Percentiles rank a stretch among this genome's conserved stretches.
Evolutionary conservation across 2,329 filamentous ascomycete genomes (phyloP).

Genomic region (Phialemonium atrogriseum): DNA sequence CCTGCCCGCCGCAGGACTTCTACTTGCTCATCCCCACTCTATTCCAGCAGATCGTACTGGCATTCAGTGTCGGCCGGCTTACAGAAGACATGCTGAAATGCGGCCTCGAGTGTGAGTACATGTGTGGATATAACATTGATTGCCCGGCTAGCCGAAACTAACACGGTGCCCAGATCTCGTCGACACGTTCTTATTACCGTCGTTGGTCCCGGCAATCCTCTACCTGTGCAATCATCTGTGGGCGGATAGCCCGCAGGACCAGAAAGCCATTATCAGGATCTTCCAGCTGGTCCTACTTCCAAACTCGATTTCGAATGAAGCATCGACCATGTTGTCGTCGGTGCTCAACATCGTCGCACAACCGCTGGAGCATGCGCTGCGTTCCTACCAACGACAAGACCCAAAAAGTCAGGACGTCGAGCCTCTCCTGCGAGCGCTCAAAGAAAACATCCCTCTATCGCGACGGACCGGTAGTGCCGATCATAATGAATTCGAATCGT

Average conservation of each 20-base stretch:
- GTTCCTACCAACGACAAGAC: slow-evolving; percentile 57
- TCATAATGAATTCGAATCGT: slow-evolving; percentile 59
- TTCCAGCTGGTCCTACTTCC: slow-evolving; percentile 65
- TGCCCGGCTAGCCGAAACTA: slow-evolving; percentile 7
- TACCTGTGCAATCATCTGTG: slow-evolving; percentile 66
- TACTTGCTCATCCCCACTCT: slow-evolving; percentile 70
- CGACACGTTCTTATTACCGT: slow-evolving; percentile 73
- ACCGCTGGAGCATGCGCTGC: slow-evolving; percentile 58
- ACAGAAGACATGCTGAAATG: slow-evolving; percentile 63
- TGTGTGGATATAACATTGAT: slow-evolving; percentile 9
- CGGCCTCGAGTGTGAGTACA: slow-evolving; percentile 69
- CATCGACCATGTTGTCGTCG: slow-evolving; percentile 59
- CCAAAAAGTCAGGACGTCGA: slow-evolving; percentile 63
- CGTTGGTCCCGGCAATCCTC: slow-evolving; percentile 62
- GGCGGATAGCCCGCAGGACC: slow-evolving; percentile 53
- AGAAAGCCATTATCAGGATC: slow-evolving; percentile 62
- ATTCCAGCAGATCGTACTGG: slow-evolving; percentile 67
- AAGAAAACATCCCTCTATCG: slow-evolving; percentile 47
- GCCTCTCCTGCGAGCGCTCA: slow-evolving; percentile 58
- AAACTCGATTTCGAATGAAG: slow-evolving; percentile 62
- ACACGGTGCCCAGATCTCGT: slow-evolving; percentile 52
- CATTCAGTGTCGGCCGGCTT: slow-evolving; percentile 56
- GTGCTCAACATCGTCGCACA: slow-evolving; percentile 65
- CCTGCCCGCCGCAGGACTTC: slow-evolving; percentile 75
- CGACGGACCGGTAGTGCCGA: slow-evolving; percentile 55